Conservation (phyloP, 1,139 yeast species). For the Tardiomyces digboiensis region DNA sequence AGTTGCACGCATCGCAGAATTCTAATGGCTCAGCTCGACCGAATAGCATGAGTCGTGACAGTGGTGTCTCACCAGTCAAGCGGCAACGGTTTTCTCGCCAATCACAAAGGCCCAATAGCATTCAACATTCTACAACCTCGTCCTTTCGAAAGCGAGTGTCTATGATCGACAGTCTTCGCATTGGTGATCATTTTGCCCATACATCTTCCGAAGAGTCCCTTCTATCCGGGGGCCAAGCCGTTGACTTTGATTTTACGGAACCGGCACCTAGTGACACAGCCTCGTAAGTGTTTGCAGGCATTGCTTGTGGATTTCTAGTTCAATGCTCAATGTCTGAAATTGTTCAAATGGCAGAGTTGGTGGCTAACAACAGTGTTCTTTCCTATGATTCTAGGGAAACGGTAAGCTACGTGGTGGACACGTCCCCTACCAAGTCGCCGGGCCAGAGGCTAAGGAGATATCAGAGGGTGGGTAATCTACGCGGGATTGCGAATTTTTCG, state of each 20-base stretch:
- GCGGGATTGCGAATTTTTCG: slow-evolving; percentile 8
- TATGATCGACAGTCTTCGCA: slow-evolving; percentile 12
- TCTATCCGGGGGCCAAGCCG: slow-evolving; percentile 8
- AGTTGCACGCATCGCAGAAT: slow-evolving; percentile 1
- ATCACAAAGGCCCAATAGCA: not conserved
- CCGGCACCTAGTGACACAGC: not conserved
- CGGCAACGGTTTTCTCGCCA: not conserved
- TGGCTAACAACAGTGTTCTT: slow-evolving; percentile 8
- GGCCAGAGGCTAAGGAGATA: slow-evolving; percentile 7
- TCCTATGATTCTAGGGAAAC: slow-evolving; percentile 14
- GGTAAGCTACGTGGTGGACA: slow-evolving; percentile 6
- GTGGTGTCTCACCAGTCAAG: not conserved
- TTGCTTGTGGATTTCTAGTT: too few relatives aligned
- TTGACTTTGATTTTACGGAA: slow-evolving; percentile 19
- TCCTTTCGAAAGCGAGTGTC: slow-evolving; percentile 5
- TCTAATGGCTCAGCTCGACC: too few relatives aligned
- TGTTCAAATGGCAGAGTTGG: too few relatives aligned
- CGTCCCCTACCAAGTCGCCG: slow-evolving; percentile 5
- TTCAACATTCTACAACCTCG: not conserved
- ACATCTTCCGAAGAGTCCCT: slow-evolving; percentile 5
- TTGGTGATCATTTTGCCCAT: slow-evolving; percentile 11
- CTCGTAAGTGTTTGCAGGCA: not conserved
- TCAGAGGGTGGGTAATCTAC: slow-evolving; percentile 8
- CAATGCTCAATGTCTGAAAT: too few relatives aligned
- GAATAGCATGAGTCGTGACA: too few relatives aligned